Conservation (phyloP, 164 flowering plant genomes). For the Nymphaea colorata region DNA sequence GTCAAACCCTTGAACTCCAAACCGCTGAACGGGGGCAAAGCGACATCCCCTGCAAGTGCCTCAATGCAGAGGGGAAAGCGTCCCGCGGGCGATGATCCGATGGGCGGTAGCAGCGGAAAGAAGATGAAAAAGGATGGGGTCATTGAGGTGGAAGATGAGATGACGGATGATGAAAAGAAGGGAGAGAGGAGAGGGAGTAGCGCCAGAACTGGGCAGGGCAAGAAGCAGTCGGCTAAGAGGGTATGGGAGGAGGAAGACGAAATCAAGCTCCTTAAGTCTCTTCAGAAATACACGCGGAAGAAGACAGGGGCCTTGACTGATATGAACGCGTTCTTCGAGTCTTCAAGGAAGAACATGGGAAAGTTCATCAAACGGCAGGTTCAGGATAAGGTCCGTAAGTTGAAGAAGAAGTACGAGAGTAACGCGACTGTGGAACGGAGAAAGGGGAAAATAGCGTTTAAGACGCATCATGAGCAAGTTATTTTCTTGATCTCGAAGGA, state of each 20-base stretch:
- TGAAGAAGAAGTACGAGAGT: neutral
- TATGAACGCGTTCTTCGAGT: neutral
- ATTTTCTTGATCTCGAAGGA: neutral
- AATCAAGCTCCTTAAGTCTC: neutral
- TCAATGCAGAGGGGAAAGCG: too few relatives aligned
- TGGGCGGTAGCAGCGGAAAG: too few relatives aligned
- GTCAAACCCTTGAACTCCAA: too few relatives aligned
- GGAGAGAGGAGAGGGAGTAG: too few relatives aligned
- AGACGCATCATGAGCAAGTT: neutral
- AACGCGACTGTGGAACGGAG: neutral
- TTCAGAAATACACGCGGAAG: neutral
- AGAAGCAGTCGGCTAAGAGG: neutral
- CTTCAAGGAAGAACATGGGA: neutral
- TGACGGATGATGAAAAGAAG: too few relatives aligned
- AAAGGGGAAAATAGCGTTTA: neutral
- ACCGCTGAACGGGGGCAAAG: too few relatives aligned
- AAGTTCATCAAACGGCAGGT: neutral
- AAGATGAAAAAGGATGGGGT: too few relatives aligned
- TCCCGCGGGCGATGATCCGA: too few relatives aligned
- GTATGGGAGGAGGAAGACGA: neutral
- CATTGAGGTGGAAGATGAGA: too few relatives aligned
- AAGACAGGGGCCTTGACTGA: neutral
- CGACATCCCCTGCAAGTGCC: too few relatives aligned
- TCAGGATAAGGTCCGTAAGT: neutral
- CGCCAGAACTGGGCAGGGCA: too few relatives aligned